Evolutionary conservation across 345 rosid genomes (phyloP).

Genomic region (Citropsis articulata): DNA sequence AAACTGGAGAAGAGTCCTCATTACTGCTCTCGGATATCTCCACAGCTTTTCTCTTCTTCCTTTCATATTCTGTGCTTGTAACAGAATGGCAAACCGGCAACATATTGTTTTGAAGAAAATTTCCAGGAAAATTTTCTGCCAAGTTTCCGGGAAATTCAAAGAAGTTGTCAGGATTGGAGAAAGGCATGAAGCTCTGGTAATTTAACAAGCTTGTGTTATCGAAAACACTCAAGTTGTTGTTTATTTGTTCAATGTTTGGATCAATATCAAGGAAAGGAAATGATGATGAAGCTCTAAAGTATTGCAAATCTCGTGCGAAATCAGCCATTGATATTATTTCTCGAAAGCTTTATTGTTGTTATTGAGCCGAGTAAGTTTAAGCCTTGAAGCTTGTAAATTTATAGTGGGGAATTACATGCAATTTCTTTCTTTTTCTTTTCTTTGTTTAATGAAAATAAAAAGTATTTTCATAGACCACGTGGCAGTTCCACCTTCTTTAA

Average conservation of each 20-base stretch:
- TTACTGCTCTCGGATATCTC: conserved; percentile 36
- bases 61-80: conserved; percentile 29
- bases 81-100: conserved; percentile 18
- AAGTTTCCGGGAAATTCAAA: conserved; percentile 36
- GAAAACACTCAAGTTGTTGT: conserved; percentile 25
- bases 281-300: conserved; percentile 21
- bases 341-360: not conserved
- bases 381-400: conserved; percentile 23
- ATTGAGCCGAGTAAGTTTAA: not conserved
- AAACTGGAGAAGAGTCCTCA: conserved; percentile 32
- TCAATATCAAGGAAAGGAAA: conserved; percentile 31
- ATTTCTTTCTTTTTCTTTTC: not conserved
- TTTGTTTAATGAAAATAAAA: not conserved
- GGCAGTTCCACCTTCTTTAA: conserved; percentile 27
- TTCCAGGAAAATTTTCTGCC: conserved; percentile 16
- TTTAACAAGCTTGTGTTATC: conserved; percentile 20
- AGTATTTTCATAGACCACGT: conserved; percentile 21
- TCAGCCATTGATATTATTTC: conserved; percentile 32
- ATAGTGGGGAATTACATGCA: conserved; percentile 14
- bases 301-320: conserved; percentile 33
- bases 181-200: conserved; percentile 34
- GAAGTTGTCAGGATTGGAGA: conserved; percentile 31
- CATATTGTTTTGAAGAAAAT: conserved; percentile 23
- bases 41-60: conserved; percentile 38
- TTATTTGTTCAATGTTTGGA: conserved; percentile 29